Evolutionary conservation across 371 early-diverging fungal species (phyloP).

Genomic region (Thermomucor indicae-seudaticae): DNA sequence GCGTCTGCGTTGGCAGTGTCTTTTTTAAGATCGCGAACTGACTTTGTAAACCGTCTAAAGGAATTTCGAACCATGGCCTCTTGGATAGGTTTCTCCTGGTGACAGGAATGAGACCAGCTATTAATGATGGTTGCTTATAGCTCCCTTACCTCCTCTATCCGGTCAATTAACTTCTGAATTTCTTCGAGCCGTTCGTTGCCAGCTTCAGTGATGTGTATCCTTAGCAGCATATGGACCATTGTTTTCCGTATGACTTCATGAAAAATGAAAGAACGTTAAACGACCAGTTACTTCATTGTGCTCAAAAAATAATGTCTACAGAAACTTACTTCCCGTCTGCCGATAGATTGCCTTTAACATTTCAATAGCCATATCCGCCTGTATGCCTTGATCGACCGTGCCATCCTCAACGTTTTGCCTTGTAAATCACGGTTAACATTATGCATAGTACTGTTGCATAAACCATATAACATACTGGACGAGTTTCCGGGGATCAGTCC

Average conservation of each 20-base stretch:
- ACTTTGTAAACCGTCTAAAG: conserved; percentile 21
- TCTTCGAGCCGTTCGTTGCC: conserved; percentile 19
- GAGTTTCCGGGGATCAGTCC: conserved; percentile 54
- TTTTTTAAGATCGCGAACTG: neutral
- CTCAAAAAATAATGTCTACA: neutral
- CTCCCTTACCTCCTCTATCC: conserved; percentile 27
- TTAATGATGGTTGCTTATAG: neutral
- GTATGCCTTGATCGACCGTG: conserved; percentile 23
- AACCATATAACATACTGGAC: conserved; percentile 16
- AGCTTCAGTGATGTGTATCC: conserved; percentile 28
- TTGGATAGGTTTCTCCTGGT: conserved; percentile 22
- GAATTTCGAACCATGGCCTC: conserved; percentile 24
- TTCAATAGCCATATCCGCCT: conserved; percentile 36
- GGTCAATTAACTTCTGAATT: conserved; percentile 16
- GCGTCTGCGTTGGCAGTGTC: neutral
- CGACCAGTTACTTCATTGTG: neutral
- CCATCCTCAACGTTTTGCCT: conserved; percentile 11
- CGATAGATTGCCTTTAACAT: conserved; percentile 25
- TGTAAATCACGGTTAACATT: neutral
- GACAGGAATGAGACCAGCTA: neutral
- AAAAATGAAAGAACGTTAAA: neutral
- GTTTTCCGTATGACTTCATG: conserved; percentile 29
- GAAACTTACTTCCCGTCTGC: conserved; percentile 14
- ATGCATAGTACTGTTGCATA: neutral
- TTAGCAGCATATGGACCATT: conserved; percentile 31